These are phyloP conservation scores for Malus hybrid DNA, from an alignment of 331 rosid species.

Conservation along the genomic window DNA sequence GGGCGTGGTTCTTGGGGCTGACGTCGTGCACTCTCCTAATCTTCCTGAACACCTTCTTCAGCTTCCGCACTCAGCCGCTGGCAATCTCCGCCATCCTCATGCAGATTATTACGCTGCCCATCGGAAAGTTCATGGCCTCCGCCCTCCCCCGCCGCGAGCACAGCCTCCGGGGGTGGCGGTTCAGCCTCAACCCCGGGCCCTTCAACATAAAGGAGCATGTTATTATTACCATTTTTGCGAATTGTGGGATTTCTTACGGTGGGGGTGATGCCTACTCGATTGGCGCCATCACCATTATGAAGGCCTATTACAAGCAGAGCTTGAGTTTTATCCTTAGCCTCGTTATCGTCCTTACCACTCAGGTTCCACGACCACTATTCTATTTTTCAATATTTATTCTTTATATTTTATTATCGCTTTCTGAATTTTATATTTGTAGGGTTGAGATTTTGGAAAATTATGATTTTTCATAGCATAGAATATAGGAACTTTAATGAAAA, in stretches of 20 bases:
- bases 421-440: not conserved
- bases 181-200: slow-evolving; percentile 72
- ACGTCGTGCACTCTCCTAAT: slow-evolving; percentile 52
- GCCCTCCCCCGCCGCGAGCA: slow-evolving; percentile 51
- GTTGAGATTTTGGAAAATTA: not conserved
- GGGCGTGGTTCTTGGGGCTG: slow-evolving; percentile 87
- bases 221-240: slow-evolving; percentile 85
- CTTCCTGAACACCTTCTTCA: slow-evolving; percentile 94
- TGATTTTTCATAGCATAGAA: not conserved
- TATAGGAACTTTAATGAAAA: no score
- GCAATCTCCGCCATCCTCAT: slow-evolving; percentile 86
- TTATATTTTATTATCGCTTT: not conserved
- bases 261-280: slow-evolving; percentile 97
- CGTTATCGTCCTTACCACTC: slow-evolving; percentile 72
- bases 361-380: slow-evolving; percentile 29
- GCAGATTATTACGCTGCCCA: slow-evolving; percentile 79
- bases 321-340: slow-evolving; percentile 61
- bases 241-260: slow-evolving; percentile 74
- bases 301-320: slow-evolving; percentile 71
- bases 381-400: not conserved
- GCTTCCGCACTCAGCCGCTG: slow-evolving; percentile 89
- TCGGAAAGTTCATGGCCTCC: slow-evolving; percentile 83
- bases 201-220: slow-evolving; percentile 96
- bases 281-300: slow-evolving; percentile 92
- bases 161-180: slow-evolving; percentile 31